A percentile compares a stretch with the other conserved stretches of the same genome.
Conservation (phyloP, 1,139 yeast genomes). For the Suhomyces bribrorum region DNA sequence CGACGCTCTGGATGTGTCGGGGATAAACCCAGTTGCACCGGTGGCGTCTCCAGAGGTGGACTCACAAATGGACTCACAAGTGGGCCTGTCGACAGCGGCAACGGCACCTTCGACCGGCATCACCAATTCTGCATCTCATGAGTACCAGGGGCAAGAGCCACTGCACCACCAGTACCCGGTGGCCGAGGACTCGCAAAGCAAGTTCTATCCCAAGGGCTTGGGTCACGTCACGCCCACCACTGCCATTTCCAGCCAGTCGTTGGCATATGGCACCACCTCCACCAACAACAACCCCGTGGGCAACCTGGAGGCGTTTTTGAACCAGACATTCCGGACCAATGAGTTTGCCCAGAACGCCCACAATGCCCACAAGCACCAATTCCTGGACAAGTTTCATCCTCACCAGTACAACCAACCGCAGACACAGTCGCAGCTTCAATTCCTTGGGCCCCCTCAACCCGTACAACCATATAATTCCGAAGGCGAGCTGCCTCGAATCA, state of each 20-base stretch:
- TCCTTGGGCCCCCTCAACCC: constrained; percentile 14
- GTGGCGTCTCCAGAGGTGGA: no score
- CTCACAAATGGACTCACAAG: no score
- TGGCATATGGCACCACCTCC: constrained; percentile 71
- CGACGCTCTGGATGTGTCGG: not conserved
- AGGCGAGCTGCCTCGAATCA: constrained; percentile 37
- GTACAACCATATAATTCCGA: constrained; percentile 17
- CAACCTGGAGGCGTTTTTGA: constrained; percentile 26
- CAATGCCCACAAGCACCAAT: constrained; percentile 5
- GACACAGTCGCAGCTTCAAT: constrained; percentile 15
- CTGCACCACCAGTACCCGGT: constrained; percentile 7
- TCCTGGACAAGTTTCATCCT: constrained; percentile 18
- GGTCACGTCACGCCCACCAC: constrained; percentile 57
- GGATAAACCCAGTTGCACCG: no score
- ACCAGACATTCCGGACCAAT: constrained; percentile 26
- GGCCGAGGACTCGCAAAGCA: constrained; percentile 17
- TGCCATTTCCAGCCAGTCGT: constrained; percentile 60
- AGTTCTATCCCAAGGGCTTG: constrained; percentile 41
- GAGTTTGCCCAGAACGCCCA: constrained; percentile 11
- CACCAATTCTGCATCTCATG: constrained; percentile 5
- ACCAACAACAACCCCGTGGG: constrained; percentile 20
- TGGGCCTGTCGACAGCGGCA: not conserved
- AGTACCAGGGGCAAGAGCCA: constrained; percentile 1
- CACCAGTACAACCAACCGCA: constrained; percentile 21
- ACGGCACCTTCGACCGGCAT: not conserved